Evolutionary conservation across 73 alveolate genomes (phyloP).

Genomic region (Blepharisma stoltei): DNA sequence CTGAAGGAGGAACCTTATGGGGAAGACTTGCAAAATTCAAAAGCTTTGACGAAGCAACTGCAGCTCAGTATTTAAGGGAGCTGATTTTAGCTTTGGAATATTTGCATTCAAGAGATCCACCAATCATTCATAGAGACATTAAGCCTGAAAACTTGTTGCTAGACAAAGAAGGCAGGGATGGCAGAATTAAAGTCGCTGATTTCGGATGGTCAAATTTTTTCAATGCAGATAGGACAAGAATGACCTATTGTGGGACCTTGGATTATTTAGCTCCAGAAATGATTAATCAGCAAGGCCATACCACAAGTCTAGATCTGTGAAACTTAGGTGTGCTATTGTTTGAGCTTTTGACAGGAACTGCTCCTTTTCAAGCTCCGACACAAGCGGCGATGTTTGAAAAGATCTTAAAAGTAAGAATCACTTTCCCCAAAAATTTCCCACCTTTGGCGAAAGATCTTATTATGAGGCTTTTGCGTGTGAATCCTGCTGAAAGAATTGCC

Average conservation of each 20-base stretch:
- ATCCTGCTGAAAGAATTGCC: slow-evolving; percentile 62
- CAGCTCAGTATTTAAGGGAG: slow-evolving; percentile 46
- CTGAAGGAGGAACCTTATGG: slow-evolving; percentile 50
- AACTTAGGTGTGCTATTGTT: slow-evolving; percentile 79
- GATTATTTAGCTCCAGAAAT: slow-evolving; percentile 99
- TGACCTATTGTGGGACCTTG: slow-evolving; percentile 96
- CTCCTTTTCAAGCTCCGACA: slow-evolving; percentile 70
- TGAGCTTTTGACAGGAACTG: slow-evolving; percentile 74
- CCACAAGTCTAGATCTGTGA: slow-evolving; percentile 90
- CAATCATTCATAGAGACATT: slow-evolving; percentile 56
- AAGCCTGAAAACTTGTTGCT: slow-evolving; percentile 46
- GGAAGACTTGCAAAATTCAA: slow-evolving; percentile 40
- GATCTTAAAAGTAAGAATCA: slow-evolving; percentile 54
- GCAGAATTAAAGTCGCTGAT: slow-evolving; percentile 23
- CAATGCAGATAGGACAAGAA: slow-evolving; percentile 7
- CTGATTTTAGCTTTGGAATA: slow-evolving; percentile 53
- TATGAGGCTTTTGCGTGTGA: slow-evolving; percentile 43
- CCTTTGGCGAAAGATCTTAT: slow-evolving; percentile 53
- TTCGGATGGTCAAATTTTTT: slow-evolving; percentile 33
- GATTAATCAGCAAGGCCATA: slow-evolving; percentile 71
- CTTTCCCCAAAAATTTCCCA: slow-evolving; percentile 56
- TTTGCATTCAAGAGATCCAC: slow-evolving; percentile 50
- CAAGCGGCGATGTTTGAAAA: slow-evolving; percentile 58
- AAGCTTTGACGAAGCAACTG: slow-evolving; percentile 46
- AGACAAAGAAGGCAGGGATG: slow-evolving; percentile 28